A percentile compares a stretch with the other conserved stretches of the same genome.
Evolutionary conservation across 2,329 filamentous ascomycete species (phyloP).

Genomic region (Ceratocystis alfenasii): DNA sequence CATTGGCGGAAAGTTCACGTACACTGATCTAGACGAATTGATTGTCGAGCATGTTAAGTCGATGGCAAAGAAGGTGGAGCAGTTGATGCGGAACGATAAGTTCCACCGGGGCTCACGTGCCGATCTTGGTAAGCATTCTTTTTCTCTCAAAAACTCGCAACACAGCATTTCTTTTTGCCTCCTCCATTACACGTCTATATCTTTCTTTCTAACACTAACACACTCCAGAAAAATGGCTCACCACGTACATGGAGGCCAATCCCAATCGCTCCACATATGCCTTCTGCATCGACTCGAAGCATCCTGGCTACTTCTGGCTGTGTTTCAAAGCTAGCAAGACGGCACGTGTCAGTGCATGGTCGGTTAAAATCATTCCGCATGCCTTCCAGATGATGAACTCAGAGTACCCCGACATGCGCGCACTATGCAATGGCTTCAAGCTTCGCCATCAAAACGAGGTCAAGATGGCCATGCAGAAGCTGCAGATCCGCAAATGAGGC

Average conservation of each 20-base stretch:
- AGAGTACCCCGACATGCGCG: constrained; percentile 87
- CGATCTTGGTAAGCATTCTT: constrained; percentile 60
- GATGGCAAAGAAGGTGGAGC: constrained; percentile 94
- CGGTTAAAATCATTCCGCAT: constrained; percentile 81
- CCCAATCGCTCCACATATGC: constrained; percentile 86
- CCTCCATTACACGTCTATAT: background rate
- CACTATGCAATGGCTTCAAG: constrained; percentile 96
- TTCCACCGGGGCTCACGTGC: constrained; percentile 71
- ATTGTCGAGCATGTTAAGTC: constrained; percentile 96
- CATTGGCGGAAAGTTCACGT: constrained; percentile 78
- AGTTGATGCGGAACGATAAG: constrained; percentile 90
- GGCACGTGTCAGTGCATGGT: constrained; percentile 63
- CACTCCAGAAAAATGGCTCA: constrained; percentile 75
- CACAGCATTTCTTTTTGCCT: too few relatives aligned
- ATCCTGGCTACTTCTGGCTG: constrained; percentile 87
- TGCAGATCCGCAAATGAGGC: constrained; percentile 21
- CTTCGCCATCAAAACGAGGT: constrained; percentile 57
- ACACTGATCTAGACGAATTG: constrained; percentile 91
- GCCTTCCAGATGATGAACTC: constrained; percentile 84
- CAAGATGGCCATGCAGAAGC: constrained; percentile 39
- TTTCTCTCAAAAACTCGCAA: too few relatives aligned
- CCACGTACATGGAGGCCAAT: constrained; percentile 91
- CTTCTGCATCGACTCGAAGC: constrained; percentile 86
- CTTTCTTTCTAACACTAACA: constrained; percentile 23
- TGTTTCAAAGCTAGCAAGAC: constrained; percentile 86